phyloP scores from a whole-genome alignment of 495 filamentous ascomycete species.

The Neurospora sp. region DNA sequence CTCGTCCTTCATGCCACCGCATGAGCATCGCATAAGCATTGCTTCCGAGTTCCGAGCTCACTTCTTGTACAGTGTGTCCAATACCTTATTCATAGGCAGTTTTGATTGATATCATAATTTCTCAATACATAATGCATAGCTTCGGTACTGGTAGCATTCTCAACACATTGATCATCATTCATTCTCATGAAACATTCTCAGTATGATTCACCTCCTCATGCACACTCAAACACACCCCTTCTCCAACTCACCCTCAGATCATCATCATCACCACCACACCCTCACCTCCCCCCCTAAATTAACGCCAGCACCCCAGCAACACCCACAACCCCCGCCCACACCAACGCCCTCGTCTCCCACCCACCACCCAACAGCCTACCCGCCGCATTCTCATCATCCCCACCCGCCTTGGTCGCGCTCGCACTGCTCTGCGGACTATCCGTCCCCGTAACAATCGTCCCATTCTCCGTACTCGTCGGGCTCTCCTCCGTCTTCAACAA shows the following conservation, averaged over 20 bases:
- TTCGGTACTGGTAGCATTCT: neutral
- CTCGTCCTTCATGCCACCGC: neutral
- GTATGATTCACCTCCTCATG: too few species aligned
- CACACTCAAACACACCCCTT: neutral
- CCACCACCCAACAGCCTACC: too few species aligned
- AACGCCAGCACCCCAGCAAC: neutral
- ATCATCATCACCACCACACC: neutral
- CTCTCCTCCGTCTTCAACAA: conserved; percentile 12
- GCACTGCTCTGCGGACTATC: neutral
- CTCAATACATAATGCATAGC: neutral
- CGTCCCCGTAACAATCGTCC: conserved; percentile 12
- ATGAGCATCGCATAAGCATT: neutral
- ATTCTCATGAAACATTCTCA: neutral
- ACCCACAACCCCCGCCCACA: neutral
- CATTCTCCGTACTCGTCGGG: conserved; percentile 8
- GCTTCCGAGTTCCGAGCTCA: neutral
- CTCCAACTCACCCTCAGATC: too few species aligned
- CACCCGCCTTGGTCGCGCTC: neutral
- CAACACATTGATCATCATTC: neutral
- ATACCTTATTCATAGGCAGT: too few species aligned
- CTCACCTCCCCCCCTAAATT: neutral
- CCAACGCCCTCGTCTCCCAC: conserved; percentile 1
- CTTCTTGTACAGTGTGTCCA: neutral
- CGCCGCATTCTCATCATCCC: neutral
- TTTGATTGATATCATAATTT: neutral